These are phyloP conservation scores for Erucastrum elatum DNA, from an alignment of 345 rosid genomes.

Conservation along the genomic window DNA sequence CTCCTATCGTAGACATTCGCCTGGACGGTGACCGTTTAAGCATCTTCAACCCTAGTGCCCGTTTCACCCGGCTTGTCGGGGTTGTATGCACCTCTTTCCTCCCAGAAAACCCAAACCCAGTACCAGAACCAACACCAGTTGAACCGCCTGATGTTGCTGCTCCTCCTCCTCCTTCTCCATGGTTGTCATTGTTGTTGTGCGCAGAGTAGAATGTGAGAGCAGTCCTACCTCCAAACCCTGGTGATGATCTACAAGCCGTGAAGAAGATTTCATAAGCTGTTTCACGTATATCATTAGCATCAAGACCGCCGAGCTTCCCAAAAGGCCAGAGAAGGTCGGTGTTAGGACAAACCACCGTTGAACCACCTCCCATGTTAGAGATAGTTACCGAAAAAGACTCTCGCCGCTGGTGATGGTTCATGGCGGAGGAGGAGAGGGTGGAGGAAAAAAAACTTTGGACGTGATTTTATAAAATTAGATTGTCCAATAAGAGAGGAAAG, in stretches of 20 bases:
- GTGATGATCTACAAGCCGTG: constrained; percentile 82
- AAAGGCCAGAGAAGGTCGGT: constrained; percentile 79
- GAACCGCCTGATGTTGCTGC: constrained; percentile 27
- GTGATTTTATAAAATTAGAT: constrained; percentile 37
- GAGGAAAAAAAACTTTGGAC: constrained; percentile 3
- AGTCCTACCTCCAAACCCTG: constrained; percentile 77
- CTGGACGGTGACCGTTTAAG: constrained; percentile 68
- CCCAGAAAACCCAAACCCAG: constrained; percentile 46
- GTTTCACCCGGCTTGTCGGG: constrained; percentile 69
- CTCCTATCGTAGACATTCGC: constrained; percentile 52
- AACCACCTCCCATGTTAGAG: constrained; percentile 36
- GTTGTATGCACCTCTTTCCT: constrained; percentile 79
- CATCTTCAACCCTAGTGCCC: constrained; percentile 74
- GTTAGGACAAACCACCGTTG: constrained; percentile 30
- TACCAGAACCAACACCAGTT: constrained; percentile 19
- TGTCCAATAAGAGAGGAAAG: constrained; percentile 50
- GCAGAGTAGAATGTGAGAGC: constrained; percentile 63
- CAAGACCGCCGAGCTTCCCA: constrained; percentile 54
- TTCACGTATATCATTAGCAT: constrained; percentile 65
- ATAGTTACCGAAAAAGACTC: constrained; percentile 53
- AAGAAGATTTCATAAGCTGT: constrained; percentile 89
- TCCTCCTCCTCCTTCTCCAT: constrained; percentile 41
- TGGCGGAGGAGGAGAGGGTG: constrained; percentile 36
- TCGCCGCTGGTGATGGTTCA: constrained; percentile 54
- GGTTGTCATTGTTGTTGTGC: constrained; percentile 44